Conservation (phyloP, 164 flowering plant species). For the Nelumbo lutea region DNA sequence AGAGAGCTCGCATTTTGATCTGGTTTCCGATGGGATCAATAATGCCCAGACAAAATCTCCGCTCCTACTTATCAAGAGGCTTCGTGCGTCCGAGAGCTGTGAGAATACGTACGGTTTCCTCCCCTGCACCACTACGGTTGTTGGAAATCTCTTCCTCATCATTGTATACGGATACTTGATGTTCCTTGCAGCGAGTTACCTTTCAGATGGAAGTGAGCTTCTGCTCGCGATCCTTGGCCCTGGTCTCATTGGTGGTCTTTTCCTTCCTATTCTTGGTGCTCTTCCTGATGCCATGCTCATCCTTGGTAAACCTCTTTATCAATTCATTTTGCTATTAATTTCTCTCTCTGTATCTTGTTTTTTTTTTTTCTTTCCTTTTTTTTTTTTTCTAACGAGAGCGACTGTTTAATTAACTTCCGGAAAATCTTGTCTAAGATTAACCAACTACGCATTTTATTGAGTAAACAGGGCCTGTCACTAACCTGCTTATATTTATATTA, state of each 20-base stretch:
- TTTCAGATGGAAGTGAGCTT: constrained; percentile 63
- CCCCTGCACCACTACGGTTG: constrained; percentile 30
- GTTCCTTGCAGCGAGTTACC: constrained; percentile 50
- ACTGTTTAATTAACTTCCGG: too few species aligned
- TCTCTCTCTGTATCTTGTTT: background rate
- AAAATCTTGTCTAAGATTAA: too few species aligned
- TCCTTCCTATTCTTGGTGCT: constrained; percentile 65
- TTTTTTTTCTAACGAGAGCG: too few species aligned
- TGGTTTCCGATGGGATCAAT: constrained; percentile 18
- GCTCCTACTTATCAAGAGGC: background rate
- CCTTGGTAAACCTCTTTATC: constrained; percentile 57
- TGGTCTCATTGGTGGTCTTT: constrained; percentile 64
- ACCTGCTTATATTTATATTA: too few species aligned
- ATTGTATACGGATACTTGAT: constrained; percentile 56
- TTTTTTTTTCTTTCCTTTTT: background rate
- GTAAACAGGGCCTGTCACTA: too few species aligned
- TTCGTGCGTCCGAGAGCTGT: constrained; percentile 13
- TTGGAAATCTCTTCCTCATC: constrained; percentile 53
- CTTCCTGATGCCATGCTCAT: constrained; percentile 80
- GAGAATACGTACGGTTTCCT: constrained; percentile 38
- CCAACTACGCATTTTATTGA: too few species aligned
- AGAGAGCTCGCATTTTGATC: background rate
- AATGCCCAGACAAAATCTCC: background rate
- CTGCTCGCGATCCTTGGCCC: constrained; percentile 65
- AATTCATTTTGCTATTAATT: too few species aligned